Evolutionary conservation across 2,329 filamentous ascomycete species (phyloP), one percentile per base, ranked within the genome.

Genomic region (Trichophyton schoenleinii): DNA sequence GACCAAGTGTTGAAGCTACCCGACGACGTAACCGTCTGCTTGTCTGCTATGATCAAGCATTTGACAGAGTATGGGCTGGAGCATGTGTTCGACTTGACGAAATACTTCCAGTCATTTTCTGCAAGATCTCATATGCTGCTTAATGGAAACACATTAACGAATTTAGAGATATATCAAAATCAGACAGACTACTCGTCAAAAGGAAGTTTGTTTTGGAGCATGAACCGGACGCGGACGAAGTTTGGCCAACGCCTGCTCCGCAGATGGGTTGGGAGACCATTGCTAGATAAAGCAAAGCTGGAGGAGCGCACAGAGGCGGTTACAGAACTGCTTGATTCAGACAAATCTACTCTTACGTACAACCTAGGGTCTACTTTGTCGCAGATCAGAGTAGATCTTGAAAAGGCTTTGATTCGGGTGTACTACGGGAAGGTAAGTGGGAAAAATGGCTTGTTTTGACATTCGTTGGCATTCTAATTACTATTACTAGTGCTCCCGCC

Each of bases 61-160:
- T 79, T 99, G 67, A 86, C 85, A 18, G 91, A 96, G 66, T 99
- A 96, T 71, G 91, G 91, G 0, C 80, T 99, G 20, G 88, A 97
- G 72, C 91, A 97, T 76, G 89, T 99, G 60, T 96, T 99, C 68
- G 88, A 96, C 69, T 77, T 99, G 49, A 97, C 94, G 1, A 96
- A 95, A 68, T 96, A 97, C 75, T 99, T 99, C 70, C 87, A 96
- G 67, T 90, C 91, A 1, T 99, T 99, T 75, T 96, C 89, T 67
- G 89, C 91, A 6, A 81, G 91, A 42, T 91, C 92, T 13, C 91
- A 97, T 70, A 97, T 99, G 94, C 79, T 97, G 3, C 79, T 99
- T 63, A 96, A 95, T 70, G 94, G 92, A 52, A 99, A 96, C 60
- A 96, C 92, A 0, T 77, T 99, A 42, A 92, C 90, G 57, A 96